phyloP scores from a whole-genome alignment of 2,329 filamentous ascomycete genomes.

The Sporothrix globosa region DNA sequence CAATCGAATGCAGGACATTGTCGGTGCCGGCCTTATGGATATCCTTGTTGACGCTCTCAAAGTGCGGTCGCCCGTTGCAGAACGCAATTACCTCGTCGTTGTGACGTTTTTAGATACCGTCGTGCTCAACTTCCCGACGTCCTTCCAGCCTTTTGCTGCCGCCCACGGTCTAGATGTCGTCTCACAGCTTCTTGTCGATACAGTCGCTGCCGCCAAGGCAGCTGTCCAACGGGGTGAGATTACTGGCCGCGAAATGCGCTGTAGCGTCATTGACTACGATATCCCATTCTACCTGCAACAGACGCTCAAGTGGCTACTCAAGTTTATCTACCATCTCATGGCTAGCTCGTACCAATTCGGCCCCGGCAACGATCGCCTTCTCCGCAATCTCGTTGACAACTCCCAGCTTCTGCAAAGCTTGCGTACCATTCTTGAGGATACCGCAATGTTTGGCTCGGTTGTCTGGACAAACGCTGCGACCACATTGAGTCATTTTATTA shows the following conservation, averaged over 20 bases:
- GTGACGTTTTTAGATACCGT: conserved; percentile 87
- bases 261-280: conserved; percentile 85
- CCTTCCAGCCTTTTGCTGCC: conserved; percentile 79
- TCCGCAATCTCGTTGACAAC: conserved; percentile 93
- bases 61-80: conserved; percentile 77
- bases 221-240: conserved; percentile 70
- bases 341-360: conserved; percentile 68
- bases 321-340: conserved; percentile 96
- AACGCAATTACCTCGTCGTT: conserved; percentile 80
- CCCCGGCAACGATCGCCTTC: conserved; percentile 76
- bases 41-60: conserved; percentile 87
- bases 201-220: conserved; percentile 71
- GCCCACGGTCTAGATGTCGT: conserved; percentile 87
- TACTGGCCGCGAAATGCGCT: conserved; percentile 70
- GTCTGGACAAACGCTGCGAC: conserved; percentile 95
- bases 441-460: conserved; percentile 79
- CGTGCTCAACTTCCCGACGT: conserved; percentile 81
- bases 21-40: conserved; percentile 85
- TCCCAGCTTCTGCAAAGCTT: conserved; percentile 79
- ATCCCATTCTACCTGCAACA: conserved; percentile 94
- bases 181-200: conserved; percentile 79
- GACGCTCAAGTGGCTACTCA: conserved; percentile 89
- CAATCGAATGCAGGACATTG: conserved; percentile 76
- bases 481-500: conserved; percentile 93
- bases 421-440: conserved; percentile 78